Percentiles rank a stretch among this genome's conserved stretches.
phyloP scores from a whole-genome alignment of 2,329 filamentous ascomycete species.

The Arthrobotrys musiformis region DNA sequence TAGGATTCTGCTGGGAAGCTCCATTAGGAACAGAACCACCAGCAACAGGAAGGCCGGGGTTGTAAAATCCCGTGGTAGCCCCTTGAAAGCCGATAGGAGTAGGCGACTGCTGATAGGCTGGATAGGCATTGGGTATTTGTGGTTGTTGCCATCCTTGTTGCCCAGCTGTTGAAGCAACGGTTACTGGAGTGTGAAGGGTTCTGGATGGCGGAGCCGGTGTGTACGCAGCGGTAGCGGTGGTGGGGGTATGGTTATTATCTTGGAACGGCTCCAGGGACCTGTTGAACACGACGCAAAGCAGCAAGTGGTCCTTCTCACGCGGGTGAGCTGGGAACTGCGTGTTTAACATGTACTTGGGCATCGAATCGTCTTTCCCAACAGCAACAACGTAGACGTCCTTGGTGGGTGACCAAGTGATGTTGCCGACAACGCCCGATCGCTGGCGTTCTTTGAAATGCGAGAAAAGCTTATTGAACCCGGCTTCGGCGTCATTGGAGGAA shows the following conservation, averaged over 20 bases:
- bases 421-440: constrained; percentile 86
- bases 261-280: constrained; percentile 38
- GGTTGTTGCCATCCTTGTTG: constrained; percentile 41
- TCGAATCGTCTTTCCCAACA: constrained; percentile 75
- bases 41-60: background rate
- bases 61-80: too few relatives aligned
- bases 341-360: constrained; percentile 70
- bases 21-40: background rate
- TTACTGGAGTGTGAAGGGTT: constrained; percentile 31
- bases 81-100: constrained; percentile 27
- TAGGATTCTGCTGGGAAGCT: constrained; percentile 4
- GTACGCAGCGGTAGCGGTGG: constrained; percentile 25
- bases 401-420: constrained; percentile 78
- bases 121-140: constrained; percentile 11
- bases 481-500: constrained; percentile 69
- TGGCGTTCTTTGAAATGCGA: constrained; percentile 85
- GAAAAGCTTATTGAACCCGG: constrained; percentile 79
- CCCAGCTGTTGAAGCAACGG: constrained; percentile 2
- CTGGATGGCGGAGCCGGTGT: constrained; percentile 46
- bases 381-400: constrained; percentile 93
- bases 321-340: constrained; percentile 45
- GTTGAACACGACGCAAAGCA: constrained; percentile 50
- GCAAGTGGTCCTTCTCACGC: constrained; percentile 40
- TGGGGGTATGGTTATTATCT: constrained; percentile 36
- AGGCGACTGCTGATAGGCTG: constrained; percentile 37